phyloP scores from a whole-genome alignment of 345 rosid species.

The Geranium brycei region DNA sequence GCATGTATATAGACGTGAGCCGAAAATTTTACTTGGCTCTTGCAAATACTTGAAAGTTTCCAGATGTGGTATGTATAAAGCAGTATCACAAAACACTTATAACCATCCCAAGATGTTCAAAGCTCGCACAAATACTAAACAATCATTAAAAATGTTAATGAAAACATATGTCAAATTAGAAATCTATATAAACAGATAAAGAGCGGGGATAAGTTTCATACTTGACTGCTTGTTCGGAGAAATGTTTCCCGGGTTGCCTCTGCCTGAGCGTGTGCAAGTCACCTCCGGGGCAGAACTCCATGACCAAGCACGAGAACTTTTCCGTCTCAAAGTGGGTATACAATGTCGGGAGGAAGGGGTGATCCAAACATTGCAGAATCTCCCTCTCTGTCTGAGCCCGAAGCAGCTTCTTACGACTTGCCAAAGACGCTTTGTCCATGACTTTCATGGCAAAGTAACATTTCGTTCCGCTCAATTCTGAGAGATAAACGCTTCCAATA shows the following conservation, averaged over 20 bases:
- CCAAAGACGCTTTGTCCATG: constrained; percentile 67
- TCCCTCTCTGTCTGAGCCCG: constrained; percentile 81
- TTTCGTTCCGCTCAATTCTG: constrained; percentile 56
- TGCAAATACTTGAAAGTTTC: no score
- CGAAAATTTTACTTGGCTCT: no score
- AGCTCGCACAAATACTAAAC: background rate
- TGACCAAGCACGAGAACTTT: constrained; percentile 72
- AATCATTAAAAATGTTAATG: background rate
- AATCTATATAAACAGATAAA: constrained; percentile 2
- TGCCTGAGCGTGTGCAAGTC: constrained; percentile 75
- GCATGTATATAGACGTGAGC: no score
- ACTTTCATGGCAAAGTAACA: constrained; percentile 72
- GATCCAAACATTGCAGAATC: constrained; percentile 62
- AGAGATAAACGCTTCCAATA: constrained; percentile 68
- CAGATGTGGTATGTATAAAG: no score
- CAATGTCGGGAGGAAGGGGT: constrained; percentile 71
- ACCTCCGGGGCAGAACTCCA: constrained; percentile 89
- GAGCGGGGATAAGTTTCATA: constrained; percentile 13
- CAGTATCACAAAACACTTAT: no score
- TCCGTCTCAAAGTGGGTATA: constrained; percentile 75
- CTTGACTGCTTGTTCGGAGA: constrained; percentile 76
- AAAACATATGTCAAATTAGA: background rate
- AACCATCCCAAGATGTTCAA: no score
- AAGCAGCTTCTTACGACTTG: constrained; percentile 65
- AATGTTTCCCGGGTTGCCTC: constrained; percentile 71